Evolutionary conservation across 306 rosid species (phyloP), one percentile per base, ranked within the genome.

Genomic region (Vigna radiata): DNA sequence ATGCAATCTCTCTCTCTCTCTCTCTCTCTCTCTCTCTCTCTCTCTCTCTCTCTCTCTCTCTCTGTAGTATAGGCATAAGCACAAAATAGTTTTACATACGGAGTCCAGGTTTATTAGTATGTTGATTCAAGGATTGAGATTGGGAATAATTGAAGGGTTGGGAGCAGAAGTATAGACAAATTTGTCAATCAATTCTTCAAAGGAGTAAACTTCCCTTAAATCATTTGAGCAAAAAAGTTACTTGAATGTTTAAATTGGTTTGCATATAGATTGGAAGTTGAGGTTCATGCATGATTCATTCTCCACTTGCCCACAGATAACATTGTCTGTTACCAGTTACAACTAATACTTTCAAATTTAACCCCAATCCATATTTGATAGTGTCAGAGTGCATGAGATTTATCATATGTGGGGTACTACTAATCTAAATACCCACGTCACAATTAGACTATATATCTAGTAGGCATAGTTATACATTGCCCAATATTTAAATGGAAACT

Each of bases 51-150:
- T 14, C 2, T 62, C 16, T 53, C 29, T 52, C 58, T 52, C 4
- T 19, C 13, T 66, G 15, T 41, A 41, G 23, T 36, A 17, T 49
- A 56, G 66, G 16, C 41, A 62, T 21, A 61, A 37, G 63, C 68
- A 68, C 43, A 39, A n/a, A 62, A 16, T 4, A 77, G 44, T 7
- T 68, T 7, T 53, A 17, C 69, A 37, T 9, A 2, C 10, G 19
- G 55, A 73, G 62, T 68, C n/a, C 27, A 59, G 19, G 60, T 78
- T 67, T 60, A 52, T 33, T 31, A 33, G 37, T 65, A 56, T 67
- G 8, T 56, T 48, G 31, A 52, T 58, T 36, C 18, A n/a, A 56
- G 76, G 27, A 58, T 50, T 49, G 56, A 59, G 58, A 65, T 54
- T 29, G 33, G 12, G 39, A 61, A 7, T 43, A 10, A 43, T 5